A percentile compares a stretch with the other conserved stretches of the same genome.
Evolutionary conservation across 768 basidiomycete genomes (phyloP).

Genomic region (Tylopilus plumbeoviolaceoides): DNA sequence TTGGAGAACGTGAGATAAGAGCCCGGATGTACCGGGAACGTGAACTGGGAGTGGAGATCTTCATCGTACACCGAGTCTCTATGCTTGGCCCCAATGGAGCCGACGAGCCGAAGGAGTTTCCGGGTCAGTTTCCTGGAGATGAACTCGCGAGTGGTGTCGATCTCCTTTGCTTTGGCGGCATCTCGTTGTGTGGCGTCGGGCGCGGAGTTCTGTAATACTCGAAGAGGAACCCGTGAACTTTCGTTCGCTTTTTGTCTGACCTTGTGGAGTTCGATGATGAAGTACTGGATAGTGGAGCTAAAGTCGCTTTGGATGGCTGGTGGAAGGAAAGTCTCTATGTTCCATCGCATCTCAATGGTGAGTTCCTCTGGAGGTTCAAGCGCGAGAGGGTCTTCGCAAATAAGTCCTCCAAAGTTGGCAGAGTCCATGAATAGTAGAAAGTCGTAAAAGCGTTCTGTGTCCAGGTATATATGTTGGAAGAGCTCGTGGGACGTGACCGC

Average conservation of each 20-base stretch:
- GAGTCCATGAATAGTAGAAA: constrained; percentile 94
- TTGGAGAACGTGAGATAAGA: constrained; percentile 75
- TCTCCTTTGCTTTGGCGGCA: constrained; percentile 62
- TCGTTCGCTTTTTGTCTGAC: constrained; percentile 62
- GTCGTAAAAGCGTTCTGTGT: constrained; percentile 88
- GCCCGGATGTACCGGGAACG: constrained; percentile 86
- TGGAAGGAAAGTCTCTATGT: constrained; percentile 87
- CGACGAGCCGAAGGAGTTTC: constrained; percentile 67
- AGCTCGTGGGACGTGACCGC: constrained; percentile 94
- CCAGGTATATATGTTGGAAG: constrained; percentile 88
- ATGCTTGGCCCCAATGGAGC: constrained; percentile 56
- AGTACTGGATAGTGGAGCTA: constrained; percentile 65
- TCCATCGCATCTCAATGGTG: constrained; percentile 84
- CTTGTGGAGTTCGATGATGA: constrained; percentile 81
- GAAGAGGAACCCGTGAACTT: constrained; percentile 63
- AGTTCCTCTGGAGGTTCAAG: constrained; percentile 66
- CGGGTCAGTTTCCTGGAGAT: constrained; percentile 79
- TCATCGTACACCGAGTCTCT: constrained; percentile 57
- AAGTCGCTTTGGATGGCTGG: constrained; percentile 78
- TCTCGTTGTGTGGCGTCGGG: constrained; percentile 67
- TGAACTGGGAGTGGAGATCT: constrained; percentile 51
- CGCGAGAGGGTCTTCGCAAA: constrained; percentile 76
- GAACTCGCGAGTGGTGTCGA: constrained; percentile 66
- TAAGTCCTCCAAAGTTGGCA: constrained; percentile 85
- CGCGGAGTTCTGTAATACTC: constrained; percentile 60